Conservation (phyloP, 2,329 filamentous ascomycete genomes). For the Pseudogymnoascus sp. region DNA sequence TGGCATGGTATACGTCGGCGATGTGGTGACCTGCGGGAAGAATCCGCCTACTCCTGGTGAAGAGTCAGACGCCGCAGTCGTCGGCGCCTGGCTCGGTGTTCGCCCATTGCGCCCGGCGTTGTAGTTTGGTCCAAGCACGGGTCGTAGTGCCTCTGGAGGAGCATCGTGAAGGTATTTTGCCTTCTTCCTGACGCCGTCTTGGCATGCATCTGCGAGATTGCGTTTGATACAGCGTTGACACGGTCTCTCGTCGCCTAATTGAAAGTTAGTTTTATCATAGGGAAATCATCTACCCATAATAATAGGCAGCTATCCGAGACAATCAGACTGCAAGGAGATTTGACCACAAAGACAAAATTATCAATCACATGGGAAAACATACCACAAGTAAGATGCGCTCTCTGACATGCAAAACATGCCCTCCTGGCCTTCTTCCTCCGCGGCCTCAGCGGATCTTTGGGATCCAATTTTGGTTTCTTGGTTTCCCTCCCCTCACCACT, state of each 20-base stretch:
- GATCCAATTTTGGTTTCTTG: slow-evolving; percentile 61
- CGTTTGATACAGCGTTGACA: slow-evolving; percentile 93
- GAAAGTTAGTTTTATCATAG: slow-evolving; percentile 21
- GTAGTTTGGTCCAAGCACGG: slow-evolving; percentile 68
- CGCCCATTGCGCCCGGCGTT: slow-evolving; percentile 45
- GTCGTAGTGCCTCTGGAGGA: slow-evolving; percentile 77
- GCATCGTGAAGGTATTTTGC: slow-evolving; percentile 98
- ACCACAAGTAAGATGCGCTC: slow-evolving; percentile 97
- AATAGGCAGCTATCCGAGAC: not conserved
- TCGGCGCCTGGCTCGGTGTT: slow-evolving; percentile 36
- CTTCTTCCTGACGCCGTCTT: slow-evolving; percentile 96
- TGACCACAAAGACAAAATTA: not conserved
- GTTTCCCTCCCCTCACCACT: slow-evolving; percentile 40
- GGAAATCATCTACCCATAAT: slow-evolving; percentile 5
- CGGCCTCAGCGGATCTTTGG: slow-evolving; percentile 85
- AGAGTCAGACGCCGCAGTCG: slow-evolving; percentile 24
- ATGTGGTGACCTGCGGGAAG: slow-evolving; percentile 26
- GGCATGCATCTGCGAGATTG: slow-evolving; percentile 80
- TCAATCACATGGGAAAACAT: slow-evolving; percentile 40
- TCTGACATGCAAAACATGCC: slow-evolving; percentile 93
- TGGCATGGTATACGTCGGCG: slow-evolving; percentile 21
- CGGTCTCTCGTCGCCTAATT: slow-evolving; percentile 82
- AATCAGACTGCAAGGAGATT: slow-evolving; percentile 9
- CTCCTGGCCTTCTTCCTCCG: slow-evolving; percentile 91
- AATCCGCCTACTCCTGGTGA: slow-evolving; percentile 24